Base-by-base conservation (phyloP, 345 rosid species). In the Streptanthus diversifolius region DNA sequence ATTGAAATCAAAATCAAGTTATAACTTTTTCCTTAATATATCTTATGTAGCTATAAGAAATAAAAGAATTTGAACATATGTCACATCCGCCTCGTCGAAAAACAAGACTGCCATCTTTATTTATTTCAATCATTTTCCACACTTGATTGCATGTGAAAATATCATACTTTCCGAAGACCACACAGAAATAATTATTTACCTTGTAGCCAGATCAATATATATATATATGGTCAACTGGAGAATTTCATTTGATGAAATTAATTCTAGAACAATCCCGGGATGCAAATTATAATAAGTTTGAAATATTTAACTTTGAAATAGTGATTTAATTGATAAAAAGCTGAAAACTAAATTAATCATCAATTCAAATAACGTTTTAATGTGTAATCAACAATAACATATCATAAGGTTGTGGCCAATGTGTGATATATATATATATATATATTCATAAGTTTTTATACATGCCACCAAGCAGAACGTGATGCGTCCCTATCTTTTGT, bases 111-210 rank as follows among this genome's bases (percentile, higher is more conserved):
- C 33, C 74, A 52, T 61, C 70, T 52, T 75, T 44, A 53, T 41
- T 53, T 62, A 53, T 67, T 75, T 67, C 64, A 52, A 44, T 75
- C 79, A 68, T 75, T 75, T 68, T 75, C 58, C 12, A 60, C 18
- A 62, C 74, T 68, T 68, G 52, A 43, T 68, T 68, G 70, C 79
- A 75, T 68, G 65, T 68, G 74, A 75, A 68, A 57, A 53, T 41
- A 53, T 33, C 21, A 51, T 52, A 60, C 49, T 41, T 32, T 60
- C 30, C 37, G 3, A 51, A 4, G 33, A 30, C 55, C 27, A 49
- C 51, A 55, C n/a, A 49, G 49, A 55, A 33, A 27, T 43, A 64
- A 24, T 15, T 25, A 30, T 10, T 36, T 8, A 27, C 11, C 3
- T 15, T 48, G 61, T 56, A 36, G 18, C 71, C 13, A 55, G 5